Percentiles rank a stretch among this genome's conserved stretches.
Conservation (phyloP, 1,139 yeast species). For the Lodderomyces beijingensis region DNA sequence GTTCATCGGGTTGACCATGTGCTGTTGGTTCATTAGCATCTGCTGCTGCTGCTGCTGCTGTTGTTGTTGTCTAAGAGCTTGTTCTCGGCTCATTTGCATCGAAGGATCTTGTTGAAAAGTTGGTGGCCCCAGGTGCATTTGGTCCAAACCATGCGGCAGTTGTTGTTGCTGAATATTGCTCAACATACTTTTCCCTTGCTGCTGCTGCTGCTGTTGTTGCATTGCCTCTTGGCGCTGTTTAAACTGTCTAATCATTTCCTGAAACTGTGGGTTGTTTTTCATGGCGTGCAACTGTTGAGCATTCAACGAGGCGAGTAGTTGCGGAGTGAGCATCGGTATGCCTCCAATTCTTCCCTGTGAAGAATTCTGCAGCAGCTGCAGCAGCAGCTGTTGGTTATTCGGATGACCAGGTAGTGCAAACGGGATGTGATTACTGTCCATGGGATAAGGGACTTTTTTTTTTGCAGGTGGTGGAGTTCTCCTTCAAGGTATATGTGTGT, state of each 20-base stretch:
- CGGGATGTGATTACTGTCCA: neutral
- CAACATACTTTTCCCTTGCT: conserved; percentile 13
- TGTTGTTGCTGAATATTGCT: conserved; percentile 13
- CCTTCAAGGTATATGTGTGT: too few species aligned
- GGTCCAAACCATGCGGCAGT: neutral
- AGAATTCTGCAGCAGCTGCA: conserved; percentile 2
- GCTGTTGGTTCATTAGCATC: conserved; percentile 10
- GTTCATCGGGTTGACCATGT: too few species aligned
- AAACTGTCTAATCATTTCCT: conserved; percentile 34
- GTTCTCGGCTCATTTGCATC: neutral
- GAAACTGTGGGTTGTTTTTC: conserved; percentile 46
- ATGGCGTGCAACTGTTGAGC: conserved; percentile 48
- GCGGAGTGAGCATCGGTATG: conserved; percentile 23
- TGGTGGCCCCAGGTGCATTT: neutral
- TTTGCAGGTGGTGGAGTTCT: too few species aligned
- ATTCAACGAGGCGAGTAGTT: conserved; percentile 36
- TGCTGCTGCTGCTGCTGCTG: conserved; percentile 13
- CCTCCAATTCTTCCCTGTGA: conserved; percentile 4
- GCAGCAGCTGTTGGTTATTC: conserved; percentile 3
- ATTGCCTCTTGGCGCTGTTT: conserved; percentile 26
- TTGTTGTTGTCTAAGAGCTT: conserved; percentile 8
- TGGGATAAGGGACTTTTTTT: too few species aligned
- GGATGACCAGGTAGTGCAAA: neutral
- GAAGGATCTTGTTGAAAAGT: conserved; percentile 1
- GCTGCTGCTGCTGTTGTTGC: conserved; percentile 15